Evolutionary conservation across 352 stramenopile genomes (phyloP).

Genomic region (Phytophthora fragariae): DNA sequence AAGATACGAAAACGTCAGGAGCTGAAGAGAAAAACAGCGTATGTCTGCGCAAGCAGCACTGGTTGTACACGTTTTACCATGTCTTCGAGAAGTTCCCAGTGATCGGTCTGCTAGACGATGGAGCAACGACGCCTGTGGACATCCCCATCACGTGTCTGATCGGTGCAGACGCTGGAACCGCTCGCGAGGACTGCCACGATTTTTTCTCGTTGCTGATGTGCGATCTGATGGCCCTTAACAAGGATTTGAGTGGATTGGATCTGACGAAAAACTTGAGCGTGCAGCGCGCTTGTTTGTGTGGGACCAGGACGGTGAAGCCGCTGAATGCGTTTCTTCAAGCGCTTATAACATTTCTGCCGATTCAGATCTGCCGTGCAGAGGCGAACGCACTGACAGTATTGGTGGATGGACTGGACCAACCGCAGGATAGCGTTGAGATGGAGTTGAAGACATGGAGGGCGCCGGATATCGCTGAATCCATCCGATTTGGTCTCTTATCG

Average conservation of each 20-base stretch:
- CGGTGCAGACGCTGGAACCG: background rate
- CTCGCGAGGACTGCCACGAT: background rate
- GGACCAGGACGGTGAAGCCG: background rate
- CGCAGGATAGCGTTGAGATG: background rate
- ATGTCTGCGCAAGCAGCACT: slow-evolving; percentile 16
- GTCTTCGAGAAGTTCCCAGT: slow-evolving; percentile 60
- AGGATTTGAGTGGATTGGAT: slow-evolving; percentile 26
- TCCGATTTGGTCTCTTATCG: slow-evolving; percentile 46
- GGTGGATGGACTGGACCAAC: slow-evolving; percentile 29
- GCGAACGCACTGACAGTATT: slow-evolving; percentile 54
- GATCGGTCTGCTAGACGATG: slow-evolving; percentile 3
- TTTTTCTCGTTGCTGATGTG: slow-evolving; percentile 29
- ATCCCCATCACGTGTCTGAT: background rate
- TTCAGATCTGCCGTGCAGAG: slow-evolving; percentile 67
- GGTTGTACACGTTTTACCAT: slow-evolving; percentile 42
- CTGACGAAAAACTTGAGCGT: slow-evolving; percentile 11
- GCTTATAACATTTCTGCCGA: slow-evolving; percentile 60
- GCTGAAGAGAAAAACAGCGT: background rate
- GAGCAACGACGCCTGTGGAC: background rate
- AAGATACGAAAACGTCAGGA: background rate
- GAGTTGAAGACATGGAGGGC: background rate
- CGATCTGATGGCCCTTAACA: slow-evolving; percentile 34
- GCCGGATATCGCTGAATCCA: slow-evolving; percentile 43
- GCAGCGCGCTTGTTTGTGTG: background rate
- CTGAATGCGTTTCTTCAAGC: background rate